Percentiles rank a stretch among this genome's conserved stretches.
Conservation (phyloP, 164 flowering plant species). For the Vitis labrusca region DNA sequence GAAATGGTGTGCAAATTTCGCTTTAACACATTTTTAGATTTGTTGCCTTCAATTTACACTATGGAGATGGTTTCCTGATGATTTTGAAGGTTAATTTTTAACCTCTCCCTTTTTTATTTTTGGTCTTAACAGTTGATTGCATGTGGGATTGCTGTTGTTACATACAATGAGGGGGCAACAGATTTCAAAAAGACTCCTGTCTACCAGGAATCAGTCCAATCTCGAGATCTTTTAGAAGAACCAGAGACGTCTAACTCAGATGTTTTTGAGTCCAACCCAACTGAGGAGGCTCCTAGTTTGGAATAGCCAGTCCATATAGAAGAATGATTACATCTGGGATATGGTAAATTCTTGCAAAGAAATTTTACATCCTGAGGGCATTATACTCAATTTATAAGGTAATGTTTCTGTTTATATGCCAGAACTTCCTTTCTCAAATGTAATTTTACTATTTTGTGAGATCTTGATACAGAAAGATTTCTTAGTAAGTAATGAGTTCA, state of each 20-base stretch:
- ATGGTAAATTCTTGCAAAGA: not conserved
- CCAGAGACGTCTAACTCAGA: conserved; percentile 75
- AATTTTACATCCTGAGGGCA: not conserved
- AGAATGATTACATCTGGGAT: no score
- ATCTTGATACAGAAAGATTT: conserved; percentile 6
- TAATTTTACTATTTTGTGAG: conserved; percentile 6
- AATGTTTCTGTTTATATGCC: conserved; percentile 1
- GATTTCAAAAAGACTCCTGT: conserved; percentile 88
- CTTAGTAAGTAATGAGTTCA: not conserved
- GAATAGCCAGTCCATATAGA: conserved; percentile 40
- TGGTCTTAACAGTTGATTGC: conserved; percentile 58
- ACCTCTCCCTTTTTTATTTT: not conserved
- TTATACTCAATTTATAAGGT: conserved; percentile 13
- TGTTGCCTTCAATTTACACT: not conserved
- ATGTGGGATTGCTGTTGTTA: conserved; percentile 78
- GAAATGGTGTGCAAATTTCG: not conserved
- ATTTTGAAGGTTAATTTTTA: not conserved
- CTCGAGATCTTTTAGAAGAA: conserved; percentile 70
- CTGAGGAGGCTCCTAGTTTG: conserved; percentile 91
- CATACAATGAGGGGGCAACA: conserved; percentile 93
- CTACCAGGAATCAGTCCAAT: conserved; percentile 78
- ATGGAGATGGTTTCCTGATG: no score
- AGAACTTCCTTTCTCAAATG: not conserved
- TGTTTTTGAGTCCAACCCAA: conserved; percentile 90
- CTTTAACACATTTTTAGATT: not conserved